These are phyloP conservation scores for Apiotrichum montevideense DNA, from an alignment of 1,284 basidiomycete species.

Conservation along the genomic window DNA sequence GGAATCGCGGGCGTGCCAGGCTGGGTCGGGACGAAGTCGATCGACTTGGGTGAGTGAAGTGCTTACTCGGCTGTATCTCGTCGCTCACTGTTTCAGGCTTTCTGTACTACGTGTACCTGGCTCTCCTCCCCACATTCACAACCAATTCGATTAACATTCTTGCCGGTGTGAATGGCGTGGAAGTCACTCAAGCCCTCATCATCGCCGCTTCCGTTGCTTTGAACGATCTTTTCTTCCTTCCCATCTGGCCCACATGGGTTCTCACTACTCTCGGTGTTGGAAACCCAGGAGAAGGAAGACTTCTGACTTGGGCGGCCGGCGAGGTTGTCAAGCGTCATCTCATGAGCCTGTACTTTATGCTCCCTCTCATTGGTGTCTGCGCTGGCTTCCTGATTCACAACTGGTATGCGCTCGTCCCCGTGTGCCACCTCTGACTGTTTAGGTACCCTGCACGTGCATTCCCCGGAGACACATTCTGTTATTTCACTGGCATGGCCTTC, in stretches of 20 bases:
- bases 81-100: constrained; percentile 23
- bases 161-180: constrained; percentile 94
- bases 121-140: constrained; percentile 88
- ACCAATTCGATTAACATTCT: constrained; percentile 99
- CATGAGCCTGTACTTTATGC: constrained; percentile 93
- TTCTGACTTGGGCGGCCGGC: constrained; percentile 47
- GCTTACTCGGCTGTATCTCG: neutral
- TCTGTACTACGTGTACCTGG: constrained; percentile 95
- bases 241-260: constrained; percentile 57
- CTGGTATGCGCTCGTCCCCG: constrained; percentile 57
- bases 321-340: constrained; percentile 86
- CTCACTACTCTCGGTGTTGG: constrained; percentile 67
- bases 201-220: constrained; percentile 84
- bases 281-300: constrained; percentile 32
- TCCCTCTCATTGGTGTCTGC: constrained; percentile 86
- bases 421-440: too few species aligned
- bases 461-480: constrained; percentile 96
- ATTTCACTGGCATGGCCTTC: constrained; percentile 96
- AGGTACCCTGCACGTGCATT: constrained; percentile 95
- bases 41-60: constrained; percentile 71
- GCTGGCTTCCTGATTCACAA: constrained; percentile 86
- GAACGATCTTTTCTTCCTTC: constrained; percentile 89
- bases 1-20: constrained; percentile 17
- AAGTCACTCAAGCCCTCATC: constrained; percentile 86
- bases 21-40: constrained; percentile 54